Conservation (phyloP, 1,139 yeast species). For the Pichia norvegensis region DNA sequence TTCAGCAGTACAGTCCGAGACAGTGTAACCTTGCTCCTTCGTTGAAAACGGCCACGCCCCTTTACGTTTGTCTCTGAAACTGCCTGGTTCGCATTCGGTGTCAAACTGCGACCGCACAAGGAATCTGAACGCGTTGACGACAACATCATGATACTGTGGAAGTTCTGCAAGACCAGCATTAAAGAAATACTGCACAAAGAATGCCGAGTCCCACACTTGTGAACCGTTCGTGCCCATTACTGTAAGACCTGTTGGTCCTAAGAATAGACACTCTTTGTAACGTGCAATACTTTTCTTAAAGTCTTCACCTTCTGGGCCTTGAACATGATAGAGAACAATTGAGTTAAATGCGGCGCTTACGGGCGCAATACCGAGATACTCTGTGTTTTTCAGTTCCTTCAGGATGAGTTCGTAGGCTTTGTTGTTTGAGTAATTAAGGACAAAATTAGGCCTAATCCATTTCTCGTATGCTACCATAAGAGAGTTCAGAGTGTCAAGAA, state of each 20-base stretch:
- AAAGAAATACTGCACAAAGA: constrained; percentile 76
- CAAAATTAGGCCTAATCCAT: constrained; percentile 66
- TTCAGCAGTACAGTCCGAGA: constrained; percentile 95
- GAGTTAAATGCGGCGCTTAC: constrained; percentile 82
- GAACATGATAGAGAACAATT: constrained; percentile 56
- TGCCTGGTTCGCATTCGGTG: constrained; percentile 67
- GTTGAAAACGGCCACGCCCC: constrained; percentile 99
- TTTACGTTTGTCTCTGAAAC: constrained; percentile 71
- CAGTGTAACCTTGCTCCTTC: constrained; percentile 92
- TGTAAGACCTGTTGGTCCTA: constrained; percentile 86
- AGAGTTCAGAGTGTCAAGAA: constrained; percentile 59
- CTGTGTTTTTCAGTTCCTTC: constrained; percentile 75
- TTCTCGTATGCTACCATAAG: constrained; percentile 58
- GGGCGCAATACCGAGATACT: constrained; percentile 84
- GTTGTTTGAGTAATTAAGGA: constrained; percentile 45
- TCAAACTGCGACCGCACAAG: constrained; percentile 79
- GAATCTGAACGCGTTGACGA: constrained; percentile 60
- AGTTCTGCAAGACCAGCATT: constrained; percentile 70
- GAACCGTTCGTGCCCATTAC: constrained; percentile 97
- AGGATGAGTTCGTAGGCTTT: constrained; percentile 55
- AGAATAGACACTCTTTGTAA: constrained; percentile 70
- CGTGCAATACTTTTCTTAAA: constrained; percentile 52
- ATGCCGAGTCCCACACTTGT: constrained; percentile 96
- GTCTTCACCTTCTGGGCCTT: constrained; percentile 60
- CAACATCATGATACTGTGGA: constrained; percentile 57